Evolutionary conservation across 1,139 yeast species (phyloP).

Genomic region (Geotrichum klebahnii): DNA sequence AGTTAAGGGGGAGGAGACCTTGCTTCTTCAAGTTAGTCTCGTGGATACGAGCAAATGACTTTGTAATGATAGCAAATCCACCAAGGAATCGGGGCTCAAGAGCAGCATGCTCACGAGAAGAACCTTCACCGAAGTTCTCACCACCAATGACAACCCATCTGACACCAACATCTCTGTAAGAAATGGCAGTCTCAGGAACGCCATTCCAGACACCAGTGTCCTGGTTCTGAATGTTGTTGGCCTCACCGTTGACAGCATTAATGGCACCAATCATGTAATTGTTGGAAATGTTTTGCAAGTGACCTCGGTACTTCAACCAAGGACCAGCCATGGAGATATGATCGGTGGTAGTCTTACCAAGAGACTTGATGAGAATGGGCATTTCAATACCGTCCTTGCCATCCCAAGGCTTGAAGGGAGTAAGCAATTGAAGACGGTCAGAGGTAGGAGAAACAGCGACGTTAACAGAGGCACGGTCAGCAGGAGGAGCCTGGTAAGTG

Average conservation of each 20-base stretch:
- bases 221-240: conserved; percentile 84
- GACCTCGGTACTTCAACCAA: conserved; percentile 99
- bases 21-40: conserved; percentile 95
- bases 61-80: conserved; percentile 94
- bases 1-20: conserved; percentile 96
- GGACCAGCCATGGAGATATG: conserved; percentile 99
- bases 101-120: conserved; percentile 99
- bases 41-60: conserved; percentile 96
- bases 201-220: conserved; percentile 90
- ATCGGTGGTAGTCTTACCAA: conserved; percentile 98
- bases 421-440: conserved; percentile 81
- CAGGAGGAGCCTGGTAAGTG: conserved; percentile 98
- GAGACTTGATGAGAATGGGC: conserved; percentile 94
- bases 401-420: conserved; percentile 92
- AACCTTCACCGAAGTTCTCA: conserved; percentile 99
- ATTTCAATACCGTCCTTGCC: conserved; percentile 86
- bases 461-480: conserved; percentile 67
- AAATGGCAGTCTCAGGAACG: conserved; percentile 94
- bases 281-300: conserved; percentile 96
- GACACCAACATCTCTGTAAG: conserved; percentile 88
- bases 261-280: conserved; percentile 99
- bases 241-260: conserved; percentile 94
- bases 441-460: conserved; percentile 84
- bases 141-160: conserved; percentile 98
- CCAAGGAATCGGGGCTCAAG: conserved; percentile 99